phyloP scores from a whole-genome alignment of 163 green algal genomes.

The Coccomyxa subellipsoidea region DNA sequence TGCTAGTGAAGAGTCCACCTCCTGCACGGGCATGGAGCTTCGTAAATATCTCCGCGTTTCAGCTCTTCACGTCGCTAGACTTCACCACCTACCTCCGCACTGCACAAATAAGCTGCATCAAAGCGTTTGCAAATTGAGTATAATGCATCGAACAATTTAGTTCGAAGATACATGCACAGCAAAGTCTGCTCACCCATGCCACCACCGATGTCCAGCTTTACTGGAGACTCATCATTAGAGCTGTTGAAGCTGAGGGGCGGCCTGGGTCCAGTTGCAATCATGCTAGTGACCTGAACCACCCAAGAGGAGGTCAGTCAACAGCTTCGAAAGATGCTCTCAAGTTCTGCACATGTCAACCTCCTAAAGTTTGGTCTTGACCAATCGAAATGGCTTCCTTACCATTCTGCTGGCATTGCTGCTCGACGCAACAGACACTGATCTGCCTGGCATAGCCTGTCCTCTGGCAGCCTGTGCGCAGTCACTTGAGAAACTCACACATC shows the following conservation, averaged over 20 bases:
- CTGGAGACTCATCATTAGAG: conserved; percentile 34
- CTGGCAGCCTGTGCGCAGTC: not conserved
- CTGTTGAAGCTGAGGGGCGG: conserved; percentile 29
- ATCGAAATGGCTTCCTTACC: not conserved
- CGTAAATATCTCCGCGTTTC: not conserved
- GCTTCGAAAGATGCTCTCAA: not conserved
- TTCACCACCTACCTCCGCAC: too few species aligned
- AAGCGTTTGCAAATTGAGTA: too few species aligned
- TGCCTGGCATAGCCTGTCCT: not conserved
- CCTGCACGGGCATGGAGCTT: conserved; percentile 11
- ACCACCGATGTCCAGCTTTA: conserved; percentile 69
- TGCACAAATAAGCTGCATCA: too few species aligned
- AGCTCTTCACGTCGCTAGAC: too few species aligned
- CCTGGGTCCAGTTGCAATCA: conserved; percentile 59
- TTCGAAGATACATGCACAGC: too few species aligned
- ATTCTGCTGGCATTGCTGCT: not conserved
- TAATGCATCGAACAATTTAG: too few species aligned
- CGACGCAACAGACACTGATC: not conserved
- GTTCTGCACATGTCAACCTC: not conserved
- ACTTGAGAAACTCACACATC: too few species aligned
- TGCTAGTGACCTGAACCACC: conserved; percentile 56
- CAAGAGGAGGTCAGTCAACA: not conserved
- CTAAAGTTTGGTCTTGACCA: not conserved
- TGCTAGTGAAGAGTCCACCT: conserved; percentile 49
- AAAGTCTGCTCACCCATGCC: conserved; percentile 43